phyloP scores from a whole-genome alignment of 768 basidiomycete species.

The Antrodiella citrinella region DNA sequence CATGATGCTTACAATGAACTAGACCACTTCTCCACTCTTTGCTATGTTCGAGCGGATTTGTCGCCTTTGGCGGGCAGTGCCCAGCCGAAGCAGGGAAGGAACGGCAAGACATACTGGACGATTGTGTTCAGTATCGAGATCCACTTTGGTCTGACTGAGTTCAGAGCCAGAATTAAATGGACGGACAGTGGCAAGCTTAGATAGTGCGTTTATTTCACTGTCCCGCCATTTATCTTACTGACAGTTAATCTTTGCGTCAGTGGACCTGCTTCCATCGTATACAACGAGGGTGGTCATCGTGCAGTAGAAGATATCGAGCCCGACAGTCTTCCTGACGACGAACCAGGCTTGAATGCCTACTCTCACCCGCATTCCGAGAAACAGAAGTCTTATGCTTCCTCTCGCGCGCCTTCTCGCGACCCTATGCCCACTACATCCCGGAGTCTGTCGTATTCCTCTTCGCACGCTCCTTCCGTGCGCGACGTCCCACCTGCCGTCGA shows the following conservation, averaged over 20 bases:
- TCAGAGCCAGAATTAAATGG: slow-evolving; percentile 79
- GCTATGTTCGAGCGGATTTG: slow-evolving; percentile 70
- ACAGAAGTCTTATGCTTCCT: slow-evolving; percentile 40
- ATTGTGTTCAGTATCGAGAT: slow-evolving; percentile 82
- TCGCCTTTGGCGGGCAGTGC: slow-evolving; percentile 68
- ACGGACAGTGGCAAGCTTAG: slow-evolving; percentile 64
- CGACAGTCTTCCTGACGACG: slow-evolving; percentile 60
- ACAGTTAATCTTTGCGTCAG: slow-evolving; percentile 29
- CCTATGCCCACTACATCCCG: slow-evolving; percentile 2
- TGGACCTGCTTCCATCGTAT: slow-evolving; percentile 74
- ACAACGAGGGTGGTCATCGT: slow-evolving; percentile 72
- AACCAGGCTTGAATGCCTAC: slow-evolving; percentile 27
- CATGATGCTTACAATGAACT: not conserved
- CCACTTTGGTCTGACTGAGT: slow-evolving; percentile 77
- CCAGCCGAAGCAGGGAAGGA: slow-evolving; percentile 52
- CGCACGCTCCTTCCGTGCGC: slow-evolving; percentile 2
- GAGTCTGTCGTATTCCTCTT: slow-evolving; percentile 3
- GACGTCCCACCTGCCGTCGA: slow-evolving; percentile 3
- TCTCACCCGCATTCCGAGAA: slow-evolving; percentile 30
- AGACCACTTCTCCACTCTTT: slow-evolving; percentile 72
- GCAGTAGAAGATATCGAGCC: slow-evolving; percentile 69
- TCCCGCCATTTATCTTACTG: not conserved
- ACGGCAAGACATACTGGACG: slow-evolving; percentile 72
- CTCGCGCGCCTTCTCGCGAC: slow-evolving; percentile 39
- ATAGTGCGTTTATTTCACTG: slow-evolving; percentile 44